Conservation (phyloP, 2,329 filamentous ascomycete genomes). For the Acrocalymma vagum region DNA sequence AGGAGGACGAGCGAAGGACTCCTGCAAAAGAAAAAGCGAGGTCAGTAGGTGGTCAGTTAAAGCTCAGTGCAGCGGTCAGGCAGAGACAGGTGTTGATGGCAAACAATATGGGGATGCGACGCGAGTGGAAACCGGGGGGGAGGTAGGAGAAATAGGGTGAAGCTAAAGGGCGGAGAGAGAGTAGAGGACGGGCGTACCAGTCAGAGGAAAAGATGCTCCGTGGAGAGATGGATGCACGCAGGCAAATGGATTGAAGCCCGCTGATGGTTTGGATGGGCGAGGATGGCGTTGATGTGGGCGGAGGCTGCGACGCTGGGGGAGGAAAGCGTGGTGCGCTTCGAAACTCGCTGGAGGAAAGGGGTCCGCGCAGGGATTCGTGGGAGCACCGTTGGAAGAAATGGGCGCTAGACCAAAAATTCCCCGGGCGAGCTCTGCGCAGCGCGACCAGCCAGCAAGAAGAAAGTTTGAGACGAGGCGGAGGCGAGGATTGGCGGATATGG, state of each 20-base stretch:
- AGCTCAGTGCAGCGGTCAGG: no score
- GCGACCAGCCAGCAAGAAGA: constrained; percentile 16
- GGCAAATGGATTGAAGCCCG: constrained; percentile 38
- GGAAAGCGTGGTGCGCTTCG: constrained; percentile 45
- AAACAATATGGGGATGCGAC: constrained; percentile 44
- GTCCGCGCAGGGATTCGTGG: constrained; percentile 47
- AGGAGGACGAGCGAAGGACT: constrained; percentile 43
- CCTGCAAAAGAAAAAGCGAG: constrained; percentile 27
- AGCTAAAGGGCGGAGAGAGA: constrained; percentile 29
- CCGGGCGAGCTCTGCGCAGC: constrained; percentile 22
- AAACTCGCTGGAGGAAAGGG: constrained; percentile 45
- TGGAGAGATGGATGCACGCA: constrained; percentile 43
- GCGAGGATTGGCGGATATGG: constrained; percentile 2
- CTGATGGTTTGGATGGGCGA: constrained; percentile 27
- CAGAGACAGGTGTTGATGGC: constrained; percentile 28
- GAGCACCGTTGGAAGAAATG: constrained; percentile 41
- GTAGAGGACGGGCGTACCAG: constrained; percentile 50
- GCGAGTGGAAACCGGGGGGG: constrained; percentile 42
- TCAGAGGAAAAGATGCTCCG: constrained; percentile 44
- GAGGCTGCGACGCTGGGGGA: constrained; percentile 42
- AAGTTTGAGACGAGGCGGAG: constrained; percentile 12
- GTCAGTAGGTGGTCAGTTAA: constrained; percentile 37
- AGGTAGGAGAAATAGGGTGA: no score
- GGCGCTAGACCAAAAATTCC: constrained; percentile 45
- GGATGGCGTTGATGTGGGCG: constrained; percentile 35